These are phyloP conservation scores for Cubamyces sp. DNA, from an alignment of 768 basidiomycete species.

Conservation along the genomic window DNA sequence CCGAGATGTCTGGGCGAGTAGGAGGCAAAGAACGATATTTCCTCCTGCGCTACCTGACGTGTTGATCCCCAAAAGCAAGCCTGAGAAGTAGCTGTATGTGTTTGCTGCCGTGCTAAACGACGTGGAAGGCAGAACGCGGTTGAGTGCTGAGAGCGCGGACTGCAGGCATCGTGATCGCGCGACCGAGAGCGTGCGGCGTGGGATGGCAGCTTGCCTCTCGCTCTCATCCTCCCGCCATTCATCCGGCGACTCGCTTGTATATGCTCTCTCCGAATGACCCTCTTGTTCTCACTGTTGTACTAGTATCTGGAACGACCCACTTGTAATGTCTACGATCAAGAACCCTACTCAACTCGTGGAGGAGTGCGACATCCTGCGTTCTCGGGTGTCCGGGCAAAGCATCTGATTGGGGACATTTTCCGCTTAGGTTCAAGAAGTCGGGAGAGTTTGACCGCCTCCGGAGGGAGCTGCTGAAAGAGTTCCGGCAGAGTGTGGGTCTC, in stretches of 20 bases:
- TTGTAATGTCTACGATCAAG: constrained; percentile 47
- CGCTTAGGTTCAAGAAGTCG: constrained; percentile 71
- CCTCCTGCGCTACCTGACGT: not conserved
- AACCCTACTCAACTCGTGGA: constrained; percentile 66
- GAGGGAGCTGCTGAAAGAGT: constrained; percentile 63
- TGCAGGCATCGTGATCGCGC: constrained; percentile 19
- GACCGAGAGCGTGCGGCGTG: constrained; percentile 20
- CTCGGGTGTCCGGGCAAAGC: not conserved
- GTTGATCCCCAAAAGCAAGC: not conserved
- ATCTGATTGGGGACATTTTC: constrained; percentile 16
- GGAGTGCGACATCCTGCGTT: constrained; percentile 48
- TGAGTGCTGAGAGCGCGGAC: constrained; percentile 1
- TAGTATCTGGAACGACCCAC: not conserved
- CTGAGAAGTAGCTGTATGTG: constrained; percentile 15
- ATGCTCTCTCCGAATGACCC: constrained; percentile 11
- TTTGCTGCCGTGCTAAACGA: constrained; percentile 2
- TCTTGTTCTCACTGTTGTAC: not conserved
- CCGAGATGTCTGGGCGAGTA: not conserved
- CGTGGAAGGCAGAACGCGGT: constrained; percentile 12
- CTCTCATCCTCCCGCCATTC: constrained; percentile 25
- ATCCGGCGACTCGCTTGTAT: constrained; percentile 3
- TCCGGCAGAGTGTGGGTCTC: constrained; percentile 60
- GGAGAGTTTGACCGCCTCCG: constrained; percentile 78
- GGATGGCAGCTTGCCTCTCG: constrained; percentile 22
- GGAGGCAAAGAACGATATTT: not conserved